Evolutionary conservation across 2,329 filamentous ascomycete species (phyloP).

Genomic region (Cytospora paraplurivora): DNA sequence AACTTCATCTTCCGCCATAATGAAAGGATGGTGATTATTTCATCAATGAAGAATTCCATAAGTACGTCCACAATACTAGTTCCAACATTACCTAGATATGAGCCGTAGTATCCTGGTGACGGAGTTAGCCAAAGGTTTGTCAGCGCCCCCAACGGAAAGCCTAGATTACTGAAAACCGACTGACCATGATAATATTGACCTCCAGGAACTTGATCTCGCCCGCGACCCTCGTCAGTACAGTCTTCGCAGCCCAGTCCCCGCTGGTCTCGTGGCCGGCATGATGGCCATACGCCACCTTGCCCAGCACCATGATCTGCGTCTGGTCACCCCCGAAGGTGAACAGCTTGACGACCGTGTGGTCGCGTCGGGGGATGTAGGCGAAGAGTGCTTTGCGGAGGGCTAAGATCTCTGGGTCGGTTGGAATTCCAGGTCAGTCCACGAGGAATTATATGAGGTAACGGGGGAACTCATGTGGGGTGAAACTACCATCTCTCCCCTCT

Average conservation of each 20-base stretch:
- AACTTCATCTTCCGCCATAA: too few species aligned
- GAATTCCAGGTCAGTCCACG: background rate
- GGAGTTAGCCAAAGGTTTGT: background rate
- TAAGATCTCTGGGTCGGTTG: background rate
- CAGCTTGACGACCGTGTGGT: background rate
- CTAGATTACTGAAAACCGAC: background rate
- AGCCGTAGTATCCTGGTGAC: constrained; percentile 3
- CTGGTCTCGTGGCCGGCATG: constrained; percentile 1
- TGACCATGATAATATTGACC: constrained; percentile 6
- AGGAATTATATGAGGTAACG: background rate
- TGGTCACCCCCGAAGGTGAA: constrained; percentile 4
- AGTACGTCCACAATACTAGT: too few species aligned
- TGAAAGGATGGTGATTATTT: too few species aligned
- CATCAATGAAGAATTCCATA: too few species aligned
- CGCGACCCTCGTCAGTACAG: background rate
- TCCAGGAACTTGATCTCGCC: background rate
- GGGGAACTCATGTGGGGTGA: background rate
- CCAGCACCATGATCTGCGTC: constrained; percentile 4
- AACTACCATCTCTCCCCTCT: constrained; percentile 1
- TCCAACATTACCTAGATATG: background rate
- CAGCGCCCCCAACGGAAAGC: background rate
- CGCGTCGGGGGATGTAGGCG: constrained; percentile 2
- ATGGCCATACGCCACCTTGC: constrained; percentile 2
- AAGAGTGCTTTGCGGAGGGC: constrained; percentile 5
- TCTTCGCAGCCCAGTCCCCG: constrained; percentile 2